Base-by-base conservation (phyloP, 2,329 filamentous ascomycete species). In the Colletotrichum higginsianum region DNA sequence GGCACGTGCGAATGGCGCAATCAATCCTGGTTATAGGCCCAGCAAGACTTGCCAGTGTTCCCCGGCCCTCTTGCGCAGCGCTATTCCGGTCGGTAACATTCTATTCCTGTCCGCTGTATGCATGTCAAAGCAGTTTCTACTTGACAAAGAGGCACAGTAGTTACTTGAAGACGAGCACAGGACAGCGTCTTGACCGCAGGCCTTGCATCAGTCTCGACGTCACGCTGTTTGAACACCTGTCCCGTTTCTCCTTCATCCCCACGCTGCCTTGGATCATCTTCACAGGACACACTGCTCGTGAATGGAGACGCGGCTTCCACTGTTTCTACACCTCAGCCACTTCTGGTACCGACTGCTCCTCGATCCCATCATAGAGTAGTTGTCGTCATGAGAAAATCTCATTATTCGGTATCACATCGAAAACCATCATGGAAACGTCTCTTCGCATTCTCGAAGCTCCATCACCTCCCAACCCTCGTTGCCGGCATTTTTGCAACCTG, bases 391-490 rank as follows among this genome's bases (percentile, higher is more conserved):
- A 30, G 15, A 12, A 44, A 40, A 21, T 13, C n/a, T 50, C 8
- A 11, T 38, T 8, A 12, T 26, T 15, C 38, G 53, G 12, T 15
- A 8, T n/a, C 30, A 13, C 52, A 50, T 30, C 9, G 44, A 7
- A 49, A 30, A 12, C 42, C 78, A 18, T 79, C 79, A 26, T 84
- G 81, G 80, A 79, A 71, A 40, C 79, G 85, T 57, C 86, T 98
- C 4, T 96, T 98, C 79, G 83, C 84, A 52, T 98, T 97, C 79
- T 93, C 91, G 0, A 89, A 85, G n/a, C 85, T 80, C 74, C 82
- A 84, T 18, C 92, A 97, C 77, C 74, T 87, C 0, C 81, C 84
- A 0, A 78, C 88, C 4, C 79, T 96, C 0, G 57, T 84, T 13
- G 76, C 85, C 2, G 93, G 90, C 0, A 61, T 92, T 0, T 13